Conservation (phyloP, 345 rosid genomes). For the Melaleuca alternifolia region DNA sequence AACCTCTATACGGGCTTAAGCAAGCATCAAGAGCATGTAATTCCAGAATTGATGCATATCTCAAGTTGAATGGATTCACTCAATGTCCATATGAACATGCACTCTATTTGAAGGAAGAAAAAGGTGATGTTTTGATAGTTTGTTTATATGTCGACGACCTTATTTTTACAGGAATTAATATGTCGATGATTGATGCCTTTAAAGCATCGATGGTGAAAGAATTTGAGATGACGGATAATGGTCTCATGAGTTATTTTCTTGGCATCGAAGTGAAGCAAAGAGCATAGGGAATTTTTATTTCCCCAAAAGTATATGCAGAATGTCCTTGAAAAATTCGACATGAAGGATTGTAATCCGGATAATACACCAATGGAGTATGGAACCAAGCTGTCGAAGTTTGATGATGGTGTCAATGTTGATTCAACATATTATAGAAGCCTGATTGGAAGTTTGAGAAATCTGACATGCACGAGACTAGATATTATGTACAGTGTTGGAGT, state of each 20-base stretch:
- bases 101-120: not conserved
- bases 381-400: not conserved
- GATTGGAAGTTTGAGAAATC: not conserved
- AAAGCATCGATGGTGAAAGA: not conserved
- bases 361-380: not conserved
- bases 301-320: not conserved
- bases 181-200: not conserved
- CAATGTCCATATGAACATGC: not conserved
- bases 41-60: not conserved
- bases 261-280: not conserved
- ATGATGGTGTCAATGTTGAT: not conserved
- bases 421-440: not conserved
- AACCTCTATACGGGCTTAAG: not conserved
- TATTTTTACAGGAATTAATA: not conserved
- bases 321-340: not conserved
- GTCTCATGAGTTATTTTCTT: not conserved
- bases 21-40: not conserved
- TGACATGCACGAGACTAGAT: not conserved
- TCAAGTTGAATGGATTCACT: not conserved
- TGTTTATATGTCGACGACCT: slow-evolving; percentile 1
- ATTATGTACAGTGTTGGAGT: not conserved
- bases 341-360: not conserved
- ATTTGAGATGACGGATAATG: not conserved
- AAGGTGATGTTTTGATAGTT: not conserved
- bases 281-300: not conserved